phyloP scores from a whole-genome alignment of 2,329 filamentous ascomycete genomes.

The Ophiostoma sp. region DNA sequence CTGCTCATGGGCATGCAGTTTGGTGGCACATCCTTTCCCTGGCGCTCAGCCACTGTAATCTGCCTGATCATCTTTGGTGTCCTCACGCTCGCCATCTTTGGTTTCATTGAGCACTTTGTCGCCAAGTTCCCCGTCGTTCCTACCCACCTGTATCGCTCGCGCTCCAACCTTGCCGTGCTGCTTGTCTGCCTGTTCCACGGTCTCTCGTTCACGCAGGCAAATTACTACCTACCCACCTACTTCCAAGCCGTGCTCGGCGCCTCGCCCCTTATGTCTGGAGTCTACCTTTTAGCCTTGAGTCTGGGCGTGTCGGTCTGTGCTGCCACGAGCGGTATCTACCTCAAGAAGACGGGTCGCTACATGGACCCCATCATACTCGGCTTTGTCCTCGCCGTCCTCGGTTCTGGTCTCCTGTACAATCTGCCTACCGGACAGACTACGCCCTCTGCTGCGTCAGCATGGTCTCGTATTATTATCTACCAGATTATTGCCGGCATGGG shows the following conservation, averaged over 20 bases:
- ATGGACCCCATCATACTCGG: constrained; percentile 47
- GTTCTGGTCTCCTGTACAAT: constrained; percentile 49
- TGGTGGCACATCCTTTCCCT: constrained; percentile 53
- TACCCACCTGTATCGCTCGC: constrained; percentile 51
- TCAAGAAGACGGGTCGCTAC: constrained; percentile 38
- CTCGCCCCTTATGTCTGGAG: constrained; percentile 54
- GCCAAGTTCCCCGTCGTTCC: constrained; percentile 66
- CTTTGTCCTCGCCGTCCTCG: constrained; percentile 48
- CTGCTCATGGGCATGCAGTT: constrained; percentile 64
- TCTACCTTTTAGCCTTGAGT: constrained; percentile 33
- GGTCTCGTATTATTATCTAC: constrained; percentile 43
- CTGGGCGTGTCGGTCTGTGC: constrained; percentile 39
- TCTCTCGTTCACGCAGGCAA: constrained; percentile 57
- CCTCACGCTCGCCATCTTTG: constrained; percentile 45
- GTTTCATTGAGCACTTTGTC: constrained; percentile 58
- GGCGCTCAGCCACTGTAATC: constrained; percentile 56
- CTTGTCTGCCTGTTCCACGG: constrained; percentile 41
- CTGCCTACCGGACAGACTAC: constrained; percentile 40
- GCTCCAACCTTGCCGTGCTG: constrained; percentile 54
- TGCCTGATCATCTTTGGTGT: constrained; percentile 58
- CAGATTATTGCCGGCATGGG: constrained; percentile 53
- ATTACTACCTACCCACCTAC: constrained; percentile 69
- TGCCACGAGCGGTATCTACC: constrained; percentile 34
- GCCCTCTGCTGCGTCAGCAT: constrained; percentile 32
- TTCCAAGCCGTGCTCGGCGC: constrained; percentile 63